Evolutionary conservation across 306 rosid genomes (phyloP).

Genomic region (Fagus crenata): DNA sequence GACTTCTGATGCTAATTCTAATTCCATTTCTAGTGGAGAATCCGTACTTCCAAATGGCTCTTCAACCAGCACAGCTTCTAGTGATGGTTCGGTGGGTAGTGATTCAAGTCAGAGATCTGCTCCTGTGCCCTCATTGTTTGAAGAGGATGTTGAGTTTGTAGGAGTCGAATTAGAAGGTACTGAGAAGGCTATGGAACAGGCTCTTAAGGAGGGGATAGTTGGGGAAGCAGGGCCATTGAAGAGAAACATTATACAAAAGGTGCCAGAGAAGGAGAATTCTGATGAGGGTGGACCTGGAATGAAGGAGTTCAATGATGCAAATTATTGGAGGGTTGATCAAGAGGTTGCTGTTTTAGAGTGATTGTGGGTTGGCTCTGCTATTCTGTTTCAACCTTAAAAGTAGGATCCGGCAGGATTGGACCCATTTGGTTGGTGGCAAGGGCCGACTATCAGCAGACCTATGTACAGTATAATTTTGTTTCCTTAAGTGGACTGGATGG

Average conservation of each 20-base stretch:
- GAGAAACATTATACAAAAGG: slow-evolving; percentile 59
- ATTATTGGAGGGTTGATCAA: slow-evolving; percentile 98
- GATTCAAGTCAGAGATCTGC: slow-evolving; percentile 51
- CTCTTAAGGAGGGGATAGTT: slow-evolving; percentile 95
- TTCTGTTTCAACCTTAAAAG: slow-evolving; percentile 42
- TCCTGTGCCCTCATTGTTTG: slow-evolving; percentile 78
- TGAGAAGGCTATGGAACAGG: slow-evolving; percentile 97
- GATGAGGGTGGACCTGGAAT: slow-evolving; percentile 72
- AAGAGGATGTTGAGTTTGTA: slow-evolving; percentile 94
- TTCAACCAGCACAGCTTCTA: slow-evolving; percentile 41
- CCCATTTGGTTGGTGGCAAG: slow-evolving; percentile 46
- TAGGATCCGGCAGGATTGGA: slow-evolving; percentile 36
- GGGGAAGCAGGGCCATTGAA: slow-evolving; percentile 99
- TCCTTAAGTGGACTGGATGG: slow-evolving; percentile 39
- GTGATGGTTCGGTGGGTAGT: slow-evolving; percentile 43
- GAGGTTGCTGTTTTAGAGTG: slow-evolving; percentile 90
- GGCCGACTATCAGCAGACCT: slow-evolving; percentile 46
- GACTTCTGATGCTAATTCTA: slow-evolving; percentile 40
- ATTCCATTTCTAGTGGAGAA: slow-evolving; percentile 48
- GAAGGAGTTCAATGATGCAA: slow-evolving; percentile 92
- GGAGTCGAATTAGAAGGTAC: slow-evolving; percentile 95
- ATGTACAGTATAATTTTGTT: slow-evolving; percentile 89
- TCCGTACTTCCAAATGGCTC: slow-evolving; percentile 63
- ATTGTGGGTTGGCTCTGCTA: slow-evolving; percentile 29
- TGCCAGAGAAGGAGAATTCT: slow-evolving; percentile 61